Base-by-base conservation (phyloP, 1,284 basidiomycete species). In the Sporisorium exsertum region DNA sequence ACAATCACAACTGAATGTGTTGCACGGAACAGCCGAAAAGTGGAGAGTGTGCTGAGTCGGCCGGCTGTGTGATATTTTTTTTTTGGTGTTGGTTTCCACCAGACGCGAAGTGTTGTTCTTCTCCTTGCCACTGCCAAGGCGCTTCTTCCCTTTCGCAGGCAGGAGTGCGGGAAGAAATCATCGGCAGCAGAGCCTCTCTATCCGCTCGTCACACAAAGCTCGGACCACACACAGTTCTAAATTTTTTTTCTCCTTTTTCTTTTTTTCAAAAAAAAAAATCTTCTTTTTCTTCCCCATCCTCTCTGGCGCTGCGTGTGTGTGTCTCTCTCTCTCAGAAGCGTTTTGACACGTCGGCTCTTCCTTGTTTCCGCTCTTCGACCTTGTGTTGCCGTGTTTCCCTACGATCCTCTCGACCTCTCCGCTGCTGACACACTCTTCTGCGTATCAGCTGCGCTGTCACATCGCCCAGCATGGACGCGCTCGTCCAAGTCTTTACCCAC, bases 401-500 rank as follows among this genome's bases (percentile, higher is more conserved):
- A 47, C 24, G 27, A 47, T 27, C 46, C 42, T 45, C 42, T 45
- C 42, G n/a, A 5, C 20, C 42, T 6, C 18, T 27, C n/a, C 45
- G 2, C 22, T 54, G 20, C 46, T 60, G 15, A 8, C 16, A 29
- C 37, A 35, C 55, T 18, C 26, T 47, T 10, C 5, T 51, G 2
- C 22, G 7, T 16, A 18, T 8, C 22, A 27, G 45, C 56, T 37
- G 16, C 16, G n/a, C 49, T 26, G 33, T 29, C 27, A 22, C 20
- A 15, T 54, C 5, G 15, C 40, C 29, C 66, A 70, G 52, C 15
- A 73, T 76, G 73, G 73, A 76, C 62, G 64, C 72, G 0, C 72
- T 78, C n/a, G 62, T 75, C 32, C 68, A 70, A 40, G 56, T 78
- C 22, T 78, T 78, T 56, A 57, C 67, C 43, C 65, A 74, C 62